Evolutionary conservation across 176 grass and related monocot species (phyloP).

Genomic region (Bolboschoenus planiculmis): DNA sequence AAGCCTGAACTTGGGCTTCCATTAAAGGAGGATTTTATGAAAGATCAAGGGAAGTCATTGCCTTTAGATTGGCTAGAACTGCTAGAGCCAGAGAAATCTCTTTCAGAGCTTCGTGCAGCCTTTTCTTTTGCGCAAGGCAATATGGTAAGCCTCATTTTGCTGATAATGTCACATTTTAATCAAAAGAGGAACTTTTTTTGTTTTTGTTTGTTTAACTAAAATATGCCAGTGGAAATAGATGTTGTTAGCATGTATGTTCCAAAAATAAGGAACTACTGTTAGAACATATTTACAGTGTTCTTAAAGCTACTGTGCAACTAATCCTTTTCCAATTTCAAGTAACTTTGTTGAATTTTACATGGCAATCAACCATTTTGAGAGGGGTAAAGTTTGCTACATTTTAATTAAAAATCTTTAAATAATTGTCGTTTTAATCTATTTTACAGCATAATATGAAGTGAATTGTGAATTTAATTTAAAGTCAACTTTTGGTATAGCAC

Average conservation of each 20-base stretch:
- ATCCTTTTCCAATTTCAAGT: neutral
- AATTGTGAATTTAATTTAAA: neutral
- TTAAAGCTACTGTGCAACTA: neutral
- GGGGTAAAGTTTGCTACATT: neutral
- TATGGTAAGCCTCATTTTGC: conserved; percentile 32
- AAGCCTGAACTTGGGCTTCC: conserved; percentile 27
- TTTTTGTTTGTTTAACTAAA: neutral
- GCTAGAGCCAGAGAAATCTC: conserved; percentile 32
- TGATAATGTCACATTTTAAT: neutral
- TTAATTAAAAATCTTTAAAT: neutral
- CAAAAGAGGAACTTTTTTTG: neutral
- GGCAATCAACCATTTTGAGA: neutral
- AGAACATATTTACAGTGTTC: neutral
- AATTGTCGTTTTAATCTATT: neutral
- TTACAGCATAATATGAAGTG: neutral
- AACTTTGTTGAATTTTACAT: neutral
- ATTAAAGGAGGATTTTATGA: neutral
- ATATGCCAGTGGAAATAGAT: neutral
- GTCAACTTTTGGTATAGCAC: neutral
- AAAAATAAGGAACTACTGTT: neutral
- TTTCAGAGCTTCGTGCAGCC: conserved; percentile 40
- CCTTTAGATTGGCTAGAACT: conserved; percentile 5
- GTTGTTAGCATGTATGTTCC: neutral
- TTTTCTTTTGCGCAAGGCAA: conserved; percentile 40
- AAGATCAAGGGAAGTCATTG: conserved; percentile 24